Evolutionary conservation across 345 rosid species (phyloP).

Genomic region (Pugionium dolabratum): DNA sequence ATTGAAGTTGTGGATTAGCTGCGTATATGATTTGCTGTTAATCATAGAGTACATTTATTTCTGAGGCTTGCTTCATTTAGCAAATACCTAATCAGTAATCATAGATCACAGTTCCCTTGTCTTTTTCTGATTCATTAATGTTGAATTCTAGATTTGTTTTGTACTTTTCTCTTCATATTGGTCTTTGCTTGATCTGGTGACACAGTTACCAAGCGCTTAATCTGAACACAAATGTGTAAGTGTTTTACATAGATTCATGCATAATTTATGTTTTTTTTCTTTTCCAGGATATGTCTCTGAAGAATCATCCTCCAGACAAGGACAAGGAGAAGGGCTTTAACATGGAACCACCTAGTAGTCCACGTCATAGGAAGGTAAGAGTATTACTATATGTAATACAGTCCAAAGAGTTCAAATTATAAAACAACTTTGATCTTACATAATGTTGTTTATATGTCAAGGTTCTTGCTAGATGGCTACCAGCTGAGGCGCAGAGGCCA

Average conservation of each 20-base stretch:
- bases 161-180: neutral
- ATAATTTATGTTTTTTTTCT: neutral
- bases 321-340: conserved; percentile 35
- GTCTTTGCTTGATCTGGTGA: conserved; percentile 25
- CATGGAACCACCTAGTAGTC: conserved; percentile 42
- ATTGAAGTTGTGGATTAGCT: conserved; percentile 23
- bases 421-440: conserved; percentile 20
- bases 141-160: conserved; percentile 6
- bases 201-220: neutral
- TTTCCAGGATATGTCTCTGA: conserved; percentile 31
- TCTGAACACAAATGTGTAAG: neutral
- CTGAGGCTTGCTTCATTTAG: conserved; percentile 11
- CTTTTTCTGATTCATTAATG: neutral
- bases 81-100: conserved; percentile 8
- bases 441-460: conserved; percentile 41
- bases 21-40: conserved; percentile 1
- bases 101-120: conserved; percentile 17
- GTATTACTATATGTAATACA: neutral
- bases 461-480: conserved; percentile 82
- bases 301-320: conserved; percentile 30
- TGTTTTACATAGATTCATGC: neutral
- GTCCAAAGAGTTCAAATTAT: neutral
- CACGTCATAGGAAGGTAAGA: conserved; percentile 42
- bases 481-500: conserved; percentile 70
- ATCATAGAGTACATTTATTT: neutral